These are phyloP conservation scores for Clarireedia monteithiana DNA, from an alignment of 2,329 filamentous ascomycete species.

Conservation along the genomic window DNA sequence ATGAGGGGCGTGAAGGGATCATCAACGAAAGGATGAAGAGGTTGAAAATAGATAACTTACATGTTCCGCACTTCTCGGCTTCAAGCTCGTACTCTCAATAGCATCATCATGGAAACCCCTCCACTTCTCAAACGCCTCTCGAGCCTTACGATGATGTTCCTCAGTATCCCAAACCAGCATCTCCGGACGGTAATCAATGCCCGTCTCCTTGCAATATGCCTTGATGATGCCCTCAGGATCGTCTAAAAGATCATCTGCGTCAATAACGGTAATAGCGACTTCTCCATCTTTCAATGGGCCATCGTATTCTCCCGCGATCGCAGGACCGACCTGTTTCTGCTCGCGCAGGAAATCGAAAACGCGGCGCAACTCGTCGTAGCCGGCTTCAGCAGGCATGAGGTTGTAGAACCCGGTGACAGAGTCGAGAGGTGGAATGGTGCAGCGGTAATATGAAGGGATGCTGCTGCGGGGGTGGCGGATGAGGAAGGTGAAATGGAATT, in stretches of 20 bases:
- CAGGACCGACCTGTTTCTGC: constrained; percentile 62
- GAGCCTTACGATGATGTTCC: constrained; percentile 61
- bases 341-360: constrained; percentile 78
- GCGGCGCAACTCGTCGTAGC: constrained; percentile 79
- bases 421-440: constrained; percentile 81
- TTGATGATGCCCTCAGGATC: constrained; percentile 68
- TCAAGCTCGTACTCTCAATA: constrained; percentile 70
- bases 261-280: constrained; percentile 73
- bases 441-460: constrained; percentile 91
- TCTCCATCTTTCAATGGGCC: constrained; percentile 24
- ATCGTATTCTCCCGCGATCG: constrained; percentile 41
- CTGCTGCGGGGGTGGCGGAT: constrained; percentile 91
- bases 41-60: constrained; percentile 34
- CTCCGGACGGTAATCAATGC: constrained; percentile 62
- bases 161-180: constrained; percentile 84
- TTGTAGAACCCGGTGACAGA: constrained; percentile 75
- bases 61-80: constrained; percentile 57
- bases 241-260: constrained; percentile 91
- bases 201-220: constrained; percentile 75
- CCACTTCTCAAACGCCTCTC: constrained; percentile 88
- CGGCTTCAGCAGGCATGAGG: constrained; percentile 83
- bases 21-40: not conserved
- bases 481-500: constrained; percentile 92
- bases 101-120: constrained; percentile 95
- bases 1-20: not conserved